Conservation (phyloP, 192 early-diverging fungal genomes). For the Backusella liffmaniae region DNA sequence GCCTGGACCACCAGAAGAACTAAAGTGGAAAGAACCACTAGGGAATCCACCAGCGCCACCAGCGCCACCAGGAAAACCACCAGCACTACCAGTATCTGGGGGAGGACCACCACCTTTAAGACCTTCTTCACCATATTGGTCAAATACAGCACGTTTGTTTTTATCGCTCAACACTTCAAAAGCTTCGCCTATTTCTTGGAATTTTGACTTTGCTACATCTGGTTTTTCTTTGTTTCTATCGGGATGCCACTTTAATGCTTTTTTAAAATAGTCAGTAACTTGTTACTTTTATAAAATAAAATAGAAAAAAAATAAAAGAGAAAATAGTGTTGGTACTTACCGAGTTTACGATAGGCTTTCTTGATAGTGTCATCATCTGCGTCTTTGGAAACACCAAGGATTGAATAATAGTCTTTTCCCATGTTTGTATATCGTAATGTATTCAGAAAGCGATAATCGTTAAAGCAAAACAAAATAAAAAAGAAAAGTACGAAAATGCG, state of each 20-base stretch:
- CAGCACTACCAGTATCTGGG: constrained; percentile 55
- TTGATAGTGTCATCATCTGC: constrained; percentile 80
- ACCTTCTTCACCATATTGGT: constrained; percentile 94
- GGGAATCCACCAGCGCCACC: too few species aligned
- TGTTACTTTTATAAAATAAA: not conserved
- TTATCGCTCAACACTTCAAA: constrained; percentile 94
- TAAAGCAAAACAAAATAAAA: not conserved
- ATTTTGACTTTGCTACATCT: constrained; percentile 73
- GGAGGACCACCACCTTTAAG: constrained; percentile 75
- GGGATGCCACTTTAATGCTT: constrained; percentile 81
- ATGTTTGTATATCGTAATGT: constrained; percentile 34
- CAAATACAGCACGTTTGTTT: constrained; percentile 93
- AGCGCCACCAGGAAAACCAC: constrained; percentile 39
- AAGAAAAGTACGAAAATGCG: not conserved
- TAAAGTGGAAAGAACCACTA: constrained; percentile 65
- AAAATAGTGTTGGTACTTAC: not conserved
- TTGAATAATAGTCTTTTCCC: constrained; percentile 96
- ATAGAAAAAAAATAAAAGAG: not conserved
- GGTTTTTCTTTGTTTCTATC: constrained; percentile 65
- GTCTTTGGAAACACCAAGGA: constrained; percentile 75
- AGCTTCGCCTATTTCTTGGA: constrained; percentile 98
- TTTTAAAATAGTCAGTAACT: constrained; percentile 3
- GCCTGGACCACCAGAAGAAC: constrained; percentile 43
- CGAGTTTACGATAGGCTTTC: constrained; percentile 74
- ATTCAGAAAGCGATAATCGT: not conserved